These are phyloP conservation scores for Pulveroboletus sp. DNA, from an alignment of 768 basidiomycete genomes.

Conservation along the genomic window DNA sequence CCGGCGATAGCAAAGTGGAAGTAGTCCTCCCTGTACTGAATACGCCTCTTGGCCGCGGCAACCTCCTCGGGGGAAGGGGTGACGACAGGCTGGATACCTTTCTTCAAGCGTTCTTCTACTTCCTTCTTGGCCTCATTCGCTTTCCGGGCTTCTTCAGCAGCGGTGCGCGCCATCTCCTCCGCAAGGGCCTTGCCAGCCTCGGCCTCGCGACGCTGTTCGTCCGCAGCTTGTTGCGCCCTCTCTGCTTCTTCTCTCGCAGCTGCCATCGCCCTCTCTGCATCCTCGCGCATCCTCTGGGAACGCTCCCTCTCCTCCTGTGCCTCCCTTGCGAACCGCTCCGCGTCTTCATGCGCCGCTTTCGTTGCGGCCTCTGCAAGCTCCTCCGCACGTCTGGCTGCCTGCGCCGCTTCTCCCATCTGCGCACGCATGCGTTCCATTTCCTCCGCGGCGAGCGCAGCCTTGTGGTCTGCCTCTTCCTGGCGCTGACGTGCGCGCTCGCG, in stretches of 20 bases:
- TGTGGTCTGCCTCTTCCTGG: conserved; percentile 13
- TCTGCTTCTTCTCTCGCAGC: conserved; percentile 13
- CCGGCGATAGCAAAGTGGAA: conserved; percentile 37
- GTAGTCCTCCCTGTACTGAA: conserved; percentile 24
- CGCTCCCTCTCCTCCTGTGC: conserved; percentile 16
- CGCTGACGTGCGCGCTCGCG: conserved; percentile 1
- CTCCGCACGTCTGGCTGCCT: neutral
- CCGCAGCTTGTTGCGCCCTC: conserved; percentile 10
- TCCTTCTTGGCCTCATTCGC: conserved; percentile 18
- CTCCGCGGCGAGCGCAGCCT: neutral
- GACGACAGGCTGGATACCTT: conserved; percentile 24
- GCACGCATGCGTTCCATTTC: conserved; percentile 7
- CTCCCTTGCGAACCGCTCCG: conserved; percentile 6
- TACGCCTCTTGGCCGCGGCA: conserved; percentile 12
- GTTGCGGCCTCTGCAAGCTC: conserved; percentile 10
- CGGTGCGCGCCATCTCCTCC: conserved; percentile 9
- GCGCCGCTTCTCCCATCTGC: conserved; percentile 11
- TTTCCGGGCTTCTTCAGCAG: conserved; percentile 14
- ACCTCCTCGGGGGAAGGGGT: conserved; percentile 12
- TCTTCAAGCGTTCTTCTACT: conserved; percentile 15
- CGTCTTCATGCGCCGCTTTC: conserved; percentile 17
- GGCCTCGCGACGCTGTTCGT: conserved; percentile 20
- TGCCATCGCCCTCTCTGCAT: conserved; percentile 12
- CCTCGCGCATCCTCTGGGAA: conserved; percentile 9
- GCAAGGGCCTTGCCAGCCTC: conserved; percentile 15